A percentile compares a stretch with the other conserved stretches of the same genome.
These are phyloP conservation scores for Spiraea crenata DNA, from an alignment of 331 rosid species.

Conservation along the genomic window DNA sequence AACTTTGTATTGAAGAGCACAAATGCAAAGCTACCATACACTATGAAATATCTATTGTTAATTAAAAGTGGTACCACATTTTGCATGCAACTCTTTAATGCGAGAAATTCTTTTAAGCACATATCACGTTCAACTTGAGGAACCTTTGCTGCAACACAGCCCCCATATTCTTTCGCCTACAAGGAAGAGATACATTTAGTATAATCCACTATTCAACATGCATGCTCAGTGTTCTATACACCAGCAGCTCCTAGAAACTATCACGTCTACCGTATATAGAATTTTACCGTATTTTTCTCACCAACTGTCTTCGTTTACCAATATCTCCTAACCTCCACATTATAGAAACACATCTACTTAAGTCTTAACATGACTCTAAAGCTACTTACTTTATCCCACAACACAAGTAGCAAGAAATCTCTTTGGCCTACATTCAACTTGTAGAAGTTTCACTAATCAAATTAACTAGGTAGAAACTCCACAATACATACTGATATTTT, in stretches of 20 bases:
- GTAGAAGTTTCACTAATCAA: not conserved
- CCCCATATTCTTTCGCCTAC: conserved; percentile 82
- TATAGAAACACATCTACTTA: not conserved
- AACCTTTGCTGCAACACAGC: conserved; percentile 87
- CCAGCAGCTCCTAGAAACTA: not conserved
- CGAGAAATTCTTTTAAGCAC: conserved; percentile 82
- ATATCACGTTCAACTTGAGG: conserved; percentile 87
- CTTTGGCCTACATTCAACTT: not conserved
- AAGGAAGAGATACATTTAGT: conserved; percentile 13
- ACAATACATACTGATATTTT: not conserved
- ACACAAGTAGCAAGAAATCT: not conserved
- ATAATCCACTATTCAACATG: conserved; percentile 7
- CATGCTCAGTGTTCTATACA: conserved; percentile 17
- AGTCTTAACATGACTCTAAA: not conserved
- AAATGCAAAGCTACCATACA: conserved; percentile 15
- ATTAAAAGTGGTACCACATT: conserved; percentile 48
- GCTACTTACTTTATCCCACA: not conserved
- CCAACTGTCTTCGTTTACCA: not conserved
- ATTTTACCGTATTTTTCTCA: no score
- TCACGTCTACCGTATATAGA: not conserved
- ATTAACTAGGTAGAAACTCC: not conserved
- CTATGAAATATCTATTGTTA: conserved; percentile 7
- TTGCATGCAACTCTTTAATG: conserved; percentile 86
- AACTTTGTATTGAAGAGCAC: conserved; percentile 2
- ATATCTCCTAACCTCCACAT: not conserved